A percentile compares a stretch with the other conserved stretches of the same genome.
Evolutionary conservation across 164 flowering plant genomes (phyloP).

Genomic region (Vitis cinerea): DNA sequence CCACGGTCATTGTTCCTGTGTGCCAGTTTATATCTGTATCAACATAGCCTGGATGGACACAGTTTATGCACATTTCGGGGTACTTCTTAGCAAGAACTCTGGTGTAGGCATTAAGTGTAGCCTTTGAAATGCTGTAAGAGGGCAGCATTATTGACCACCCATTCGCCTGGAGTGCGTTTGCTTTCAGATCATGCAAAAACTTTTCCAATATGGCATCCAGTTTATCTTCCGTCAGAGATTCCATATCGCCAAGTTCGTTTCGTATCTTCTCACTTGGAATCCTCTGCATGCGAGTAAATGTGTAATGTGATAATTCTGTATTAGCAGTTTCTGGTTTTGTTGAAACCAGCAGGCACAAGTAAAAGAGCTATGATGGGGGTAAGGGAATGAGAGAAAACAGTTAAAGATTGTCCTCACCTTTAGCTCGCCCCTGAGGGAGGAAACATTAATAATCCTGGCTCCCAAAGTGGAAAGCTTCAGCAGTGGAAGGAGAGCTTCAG

Average conservation of each 20-base stretch:
- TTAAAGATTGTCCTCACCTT: conserved; percentile 22
- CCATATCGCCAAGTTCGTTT: conserved; percentile 41
- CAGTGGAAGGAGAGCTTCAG: conserved; percentile 53
- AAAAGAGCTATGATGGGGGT: background rate
- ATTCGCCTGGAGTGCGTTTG: conserved; percentile 36
- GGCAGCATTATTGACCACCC: conserved; percentile 62
- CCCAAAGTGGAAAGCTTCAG: conserved; percentile 39
- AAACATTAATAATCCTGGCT: conserved; percentile 52
- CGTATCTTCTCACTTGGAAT: conserved; percentile 41
- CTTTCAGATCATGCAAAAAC: conserved; percentile 43
- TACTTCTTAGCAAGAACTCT: conserved; percentile 52
- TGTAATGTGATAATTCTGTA: no score
- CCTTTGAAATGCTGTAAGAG: conserved; percentile 57
- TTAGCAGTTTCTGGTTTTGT: no score
- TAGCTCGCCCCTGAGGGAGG: conserved; percentile 55
- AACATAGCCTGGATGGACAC: conserved; percentile 66
- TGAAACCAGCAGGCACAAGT: background rate
- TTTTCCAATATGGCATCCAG: conserved; percentile 33
- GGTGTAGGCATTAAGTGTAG: conserved; percentile 54
- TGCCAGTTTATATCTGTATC: conserved; percentile 58
- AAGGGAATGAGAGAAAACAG: background rate
- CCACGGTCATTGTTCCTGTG: conserved; percentile 44
- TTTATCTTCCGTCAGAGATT: conserved; percentile 43
- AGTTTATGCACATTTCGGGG: conserved; percentile 52
- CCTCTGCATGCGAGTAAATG: conserved; percentile 30